Base-by-base conservation (phyloP, 2,329 filamentous ascomycete genomes). In the Talaromyces sp. region DNA sequence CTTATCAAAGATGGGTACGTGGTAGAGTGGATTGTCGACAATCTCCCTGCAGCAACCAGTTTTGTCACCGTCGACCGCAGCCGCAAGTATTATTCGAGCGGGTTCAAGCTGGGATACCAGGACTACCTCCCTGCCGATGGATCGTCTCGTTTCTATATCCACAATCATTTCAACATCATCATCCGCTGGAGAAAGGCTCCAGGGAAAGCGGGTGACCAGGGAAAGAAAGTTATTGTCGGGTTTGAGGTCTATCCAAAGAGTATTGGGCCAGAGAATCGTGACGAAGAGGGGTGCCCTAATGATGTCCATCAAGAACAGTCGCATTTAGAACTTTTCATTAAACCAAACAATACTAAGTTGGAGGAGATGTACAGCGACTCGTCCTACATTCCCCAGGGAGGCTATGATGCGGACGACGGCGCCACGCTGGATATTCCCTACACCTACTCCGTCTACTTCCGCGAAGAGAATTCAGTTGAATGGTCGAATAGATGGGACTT, bases 11-110 rank as follows among this genome's bases (percentile, higher is more conserved):
- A 92, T 58, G 90, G 89, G 38, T 96, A 95, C 73, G 86, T 95
- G n/a, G 87, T 88, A 1, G 91, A 96, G 75, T 96, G 91, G 92
- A 96, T 96, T 66, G 89, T 95, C 64, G 91, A 96, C 74, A 96
- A 96, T 69, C 81, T 96, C 10, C 91, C 92, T 1, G 91, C 91
- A 7, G 91, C 91, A 38, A 96, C 91, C 9, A 93, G 88, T 73
- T 96, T 96, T 70, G 89, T 95, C 29, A 93, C 90, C 0, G 88
- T 90, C 38, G 91, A 96, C 74, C 91, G 91, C 77, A 86, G 84
- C 53, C 83, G 86, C 68, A 96, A 93, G 74, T 96, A 96, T 79
- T 96, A 96, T 72, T 89, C 91, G 13, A 87, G 91, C 1, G 92
- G 92, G 1, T 96, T 96, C 81, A 96, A 95, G 76, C 81, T 96